phyloP scores from a whole-genome alignment of 2,329 filamentous ascomycete genomes.

The Calonectria pteridis region DNA sequence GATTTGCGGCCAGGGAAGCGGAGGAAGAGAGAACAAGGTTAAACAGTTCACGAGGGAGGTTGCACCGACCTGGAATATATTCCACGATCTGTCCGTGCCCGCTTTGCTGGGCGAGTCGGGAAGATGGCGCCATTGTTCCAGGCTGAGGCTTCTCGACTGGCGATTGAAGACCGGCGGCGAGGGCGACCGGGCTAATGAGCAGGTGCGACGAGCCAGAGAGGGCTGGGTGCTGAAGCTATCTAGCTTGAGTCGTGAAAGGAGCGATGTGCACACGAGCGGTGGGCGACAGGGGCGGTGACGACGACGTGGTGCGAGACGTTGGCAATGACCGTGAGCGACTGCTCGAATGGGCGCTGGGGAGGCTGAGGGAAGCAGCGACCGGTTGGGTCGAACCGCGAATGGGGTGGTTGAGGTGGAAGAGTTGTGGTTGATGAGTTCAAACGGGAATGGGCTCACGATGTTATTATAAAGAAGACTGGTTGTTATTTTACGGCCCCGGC shows the following conservation, averaged over 20 bases:
- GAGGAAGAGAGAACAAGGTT: conserved; percentile 16
- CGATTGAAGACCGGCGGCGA: conserved; percentile 12
- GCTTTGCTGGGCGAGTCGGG: conserved; percentile 68
- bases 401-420: conserved; percentile 36
- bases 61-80: conserved; percentile 86
- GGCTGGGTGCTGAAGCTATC: background rate
- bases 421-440: conserved; percentile 25
- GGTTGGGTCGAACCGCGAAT: conserved; percentile 37
- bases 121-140: conserved; percentile 64
- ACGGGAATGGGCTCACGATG: conserved; percentile 43
- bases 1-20: conserved; percentile 4
- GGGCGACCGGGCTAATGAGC: conserved; percentile 9
- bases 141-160: conserved; percentile 36
- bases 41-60: conserved; percentile 24
- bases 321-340: conserved; percentile 26
- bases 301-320: conserved; percentile 18
- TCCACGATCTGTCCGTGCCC: conserved; percentile 95
- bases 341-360: conserved; percentile 26
- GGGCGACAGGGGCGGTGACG: conserved; percentile 18
- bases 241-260: background rate
- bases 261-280: conserved; percentile 32
- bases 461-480: conserved; percentile 47
- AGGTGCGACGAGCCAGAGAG: conserved; percentile 9
- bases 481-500: conserved; percentile 42
- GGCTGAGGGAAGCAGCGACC: conserved; percentile 20